Conservation (phyloP, 106 monocot species). For the Dioscorea alata region DNA sequence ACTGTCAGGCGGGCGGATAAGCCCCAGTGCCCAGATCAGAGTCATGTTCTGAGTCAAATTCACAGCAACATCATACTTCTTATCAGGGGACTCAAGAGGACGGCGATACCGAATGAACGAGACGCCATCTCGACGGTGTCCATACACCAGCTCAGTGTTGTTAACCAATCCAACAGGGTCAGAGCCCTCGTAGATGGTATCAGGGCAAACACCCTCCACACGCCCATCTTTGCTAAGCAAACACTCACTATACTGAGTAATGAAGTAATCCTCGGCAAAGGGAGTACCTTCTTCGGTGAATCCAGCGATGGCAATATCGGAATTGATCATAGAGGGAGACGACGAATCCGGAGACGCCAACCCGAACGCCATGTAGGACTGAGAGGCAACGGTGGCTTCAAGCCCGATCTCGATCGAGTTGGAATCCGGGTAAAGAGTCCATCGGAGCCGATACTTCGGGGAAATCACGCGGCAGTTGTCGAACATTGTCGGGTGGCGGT, state of each 20-base stretch:
- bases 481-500: slow-evolving; percentile 57
- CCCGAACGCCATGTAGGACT: slow-evolving; percentile 94
- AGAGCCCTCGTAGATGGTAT: slow-evolving; percentile 63
- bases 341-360: slow-evolving; percentile 49
- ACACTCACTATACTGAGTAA: slow-evolving; percentile 73
- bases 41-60: slow-evolving; percentile 47
- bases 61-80: slow-evolving; percentile 76
- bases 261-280: slow-evolving; percentile 89
- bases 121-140: slow-evolving; percentile 79
- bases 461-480: slow-evolving; percentile 66
- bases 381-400: slow-evolving; percentile 60
- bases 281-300: slow-evolving; percentile 76
- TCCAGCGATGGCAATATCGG: slow-evolving; percentile 63
- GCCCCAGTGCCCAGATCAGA: slow-evolving; percentile 81
- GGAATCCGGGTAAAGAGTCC: slow-evolving; percentile 43
- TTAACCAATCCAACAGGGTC: slow-evolving; percentile 63
- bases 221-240: slow-evolving; percentile 62
- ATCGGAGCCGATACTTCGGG: slow-evolving; percentile 52
- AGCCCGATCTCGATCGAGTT: slow-evolving; percentile 60
- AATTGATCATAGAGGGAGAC: slow-evolving; percentile 57
- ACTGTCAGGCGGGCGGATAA: slow-evolving; percentile 63
- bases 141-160: slow-evolving; percentile 66
- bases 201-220: slow-evolving; percentile 78
- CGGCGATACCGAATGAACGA: slow-evolving; percentile 67
- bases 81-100: slow-evolving; percentile 40